These are phyloP conservation scores for Xanthoceras sorbifolium DNA, from an alignment of 345 rosid genomes.

Conservation along the genomic window DNA sequence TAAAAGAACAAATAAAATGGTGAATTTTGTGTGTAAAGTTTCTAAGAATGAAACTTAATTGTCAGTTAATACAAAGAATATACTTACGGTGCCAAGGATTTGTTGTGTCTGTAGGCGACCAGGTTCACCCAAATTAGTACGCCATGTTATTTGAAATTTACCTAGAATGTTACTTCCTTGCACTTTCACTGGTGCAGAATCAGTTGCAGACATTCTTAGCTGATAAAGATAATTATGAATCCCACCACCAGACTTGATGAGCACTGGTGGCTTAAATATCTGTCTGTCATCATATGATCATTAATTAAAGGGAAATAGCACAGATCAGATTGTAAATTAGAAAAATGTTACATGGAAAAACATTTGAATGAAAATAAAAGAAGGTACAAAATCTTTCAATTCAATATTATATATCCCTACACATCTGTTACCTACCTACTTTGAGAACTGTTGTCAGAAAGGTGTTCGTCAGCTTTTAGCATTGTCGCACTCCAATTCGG, in stretches of 20 bases:
- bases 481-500: slow-evolving; percentile 73
- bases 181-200: slow-evolving; percentile 48
- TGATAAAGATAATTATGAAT: slow-evolving; percentile 84
- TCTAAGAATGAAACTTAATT: neutral
- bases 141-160: slow-evolving; percentile 97
- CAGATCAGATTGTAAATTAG: slow-evolving; percentile 3
- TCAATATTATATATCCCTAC: neutral
- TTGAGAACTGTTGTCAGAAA: slow-evolving; percentile 34
- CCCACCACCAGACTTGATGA: slow-evolving; percentile 92
- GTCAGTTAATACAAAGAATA: neutral
- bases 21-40: neutral
- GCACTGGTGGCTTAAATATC: slow-evolving; percentile 64
- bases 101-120: slow-evolving; percentile 98
- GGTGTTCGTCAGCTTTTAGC: slow-evolving; percentile 55
- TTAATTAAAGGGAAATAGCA: slow-evolving; percentile 10
- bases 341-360: neutral
- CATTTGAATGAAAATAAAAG: neutral
- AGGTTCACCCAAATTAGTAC: slow-evolving; percentile 93
- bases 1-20: neutral
- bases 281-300: slow-evolving; percentile 46
- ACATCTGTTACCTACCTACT: slow-evolving; percentile 43
- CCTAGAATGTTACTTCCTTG: slow-evolving; percentile 82
- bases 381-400: neutral
- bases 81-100: slow-evolving; percentile 86
- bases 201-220: slow-evolving; percentile 49